Conservation (phyloP, 768 basidiomycete genomes). For the Termitomyces sp. region DNA sequence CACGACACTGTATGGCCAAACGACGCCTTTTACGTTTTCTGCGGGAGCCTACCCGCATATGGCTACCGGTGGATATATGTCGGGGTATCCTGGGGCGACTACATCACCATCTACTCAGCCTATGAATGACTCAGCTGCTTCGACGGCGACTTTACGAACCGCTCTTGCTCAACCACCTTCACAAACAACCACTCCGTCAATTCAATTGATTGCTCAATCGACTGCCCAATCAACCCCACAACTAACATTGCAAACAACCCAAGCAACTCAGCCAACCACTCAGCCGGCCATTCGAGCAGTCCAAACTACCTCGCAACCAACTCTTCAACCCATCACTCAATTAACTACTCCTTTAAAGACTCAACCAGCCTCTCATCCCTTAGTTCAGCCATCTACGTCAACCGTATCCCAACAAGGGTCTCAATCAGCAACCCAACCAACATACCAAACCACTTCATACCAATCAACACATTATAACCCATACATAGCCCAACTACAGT, state of each 20-base stretch:
- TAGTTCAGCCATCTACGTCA: background rate
- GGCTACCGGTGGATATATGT: conserved; percentile 3
- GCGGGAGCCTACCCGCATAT: conserved; percentile 9
- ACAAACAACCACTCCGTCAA: background rate
- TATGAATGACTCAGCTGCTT: background rate
- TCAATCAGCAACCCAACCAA: background rate
- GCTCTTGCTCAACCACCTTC: background rate
- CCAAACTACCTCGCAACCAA: background rate
- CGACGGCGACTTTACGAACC: background rate
- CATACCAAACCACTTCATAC: conserved; percentile 11
- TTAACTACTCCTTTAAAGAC: background rate
- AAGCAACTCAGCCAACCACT: background rate
- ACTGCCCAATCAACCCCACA: background rate
- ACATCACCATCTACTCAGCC: background rate
- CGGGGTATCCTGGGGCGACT: background rate
- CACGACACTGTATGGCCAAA: conserved; percentile 14
- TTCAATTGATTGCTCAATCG: background rate
- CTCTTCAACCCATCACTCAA: background rate
- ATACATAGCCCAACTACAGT: conserved; percentile 14
- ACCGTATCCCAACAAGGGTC: background rate
- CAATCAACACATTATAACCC: conserved; percentile 13
- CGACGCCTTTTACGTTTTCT: conserved; percentile 10
- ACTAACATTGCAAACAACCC: background rate
- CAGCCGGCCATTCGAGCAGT: background rate
- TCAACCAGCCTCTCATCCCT: conserved; percentile 1